Evolutionary conservation across 192 early-diverging fungal species (phyloP).

Genomic region (Rhizoclosmatium sp.): DNA sequence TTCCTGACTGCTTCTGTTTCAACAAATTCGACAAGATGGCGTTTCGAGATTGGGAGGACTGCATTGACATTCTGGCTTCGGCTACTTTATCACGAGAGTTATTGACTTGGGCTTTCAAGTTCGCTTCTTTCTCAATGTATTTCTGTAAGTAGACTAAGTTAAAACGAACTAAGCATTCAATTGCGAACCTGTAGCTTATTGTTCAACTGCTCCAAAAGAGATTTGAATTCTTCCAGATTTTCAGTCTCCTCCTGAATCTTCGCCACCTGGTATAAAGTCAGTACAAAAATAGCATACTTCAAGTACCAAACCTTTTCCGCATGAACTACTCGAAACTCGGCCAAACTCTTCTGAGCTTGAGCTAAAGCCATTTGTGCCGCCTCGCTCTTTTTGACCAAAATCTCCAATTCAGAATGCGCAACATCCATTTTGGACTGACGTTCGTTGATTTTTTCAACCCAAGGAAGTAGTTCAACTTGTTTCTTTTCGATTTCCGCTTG

Average conservation of each 20-base stretch:
- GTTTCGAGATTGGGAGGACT: conserved; percentile 41
- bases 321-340: conserved; percentile 52
- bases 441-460: conserved; percentile 82
- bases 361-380: conserved; percentile 36
- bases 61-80: conserved; percentile 39
- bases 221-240: conserved; percentile 39
- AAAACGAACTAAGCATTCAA: background rate
- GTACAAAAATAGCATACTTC: background rate
- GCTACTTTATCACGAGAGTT: conserved; percentile 34
- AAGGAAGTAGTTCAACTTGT: conserved; percentile 86
- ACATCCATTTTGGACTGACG: conserved; percentile 80
- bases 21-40: conserved; percentile 42
- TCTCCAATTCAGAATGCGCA: conserved; percentile 81
- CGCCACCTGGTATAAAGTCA: background rate
- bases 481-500: conserved; percentile 82
- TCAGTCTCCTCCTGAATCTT: conserved; percentile 37
- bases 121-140: conserved; percentile 38
- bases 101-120: conserved; percentile 3
- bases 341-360: conserved; percentile 50
- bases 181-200: conserved; percentile 14
- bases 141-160: background rate
- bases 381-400: conserved; percentile 58
- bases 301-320: conserved; percentile 44
- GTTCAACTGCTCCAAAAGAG: conserved; percentile 11
- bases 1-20: conserved; percentile 49